phyloP scores from a whole-genome alignment of 306 rosid genomes.

The Ziziphus jujuba region DNA sequence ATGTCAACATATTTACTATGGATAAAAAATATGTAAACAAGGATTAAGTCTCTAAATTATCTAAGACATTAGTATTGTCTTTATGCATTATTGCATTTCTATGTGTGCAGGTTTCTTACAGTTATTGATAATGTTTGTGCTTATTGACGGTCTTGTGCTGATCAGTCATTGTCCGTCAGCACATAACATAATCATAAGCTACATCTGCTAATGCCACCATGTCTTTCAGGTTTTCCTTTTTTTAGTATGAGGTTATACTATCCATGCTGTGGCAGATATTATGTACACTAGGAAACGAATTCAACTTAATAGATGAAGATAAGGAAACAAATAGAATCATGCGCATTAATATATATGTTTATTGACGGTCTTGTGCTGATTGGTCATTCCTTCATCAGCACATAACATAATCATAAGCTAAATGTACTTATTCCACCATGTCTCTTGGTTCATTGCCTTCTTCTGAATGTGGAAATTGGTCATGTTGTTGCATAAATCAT shows the following conservation, averaged over 20 bases:
- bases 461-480: conserved; percentile 7
- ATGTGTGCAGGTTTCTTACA: neutral
- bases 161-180: conserved; percentile 28
- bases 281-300: too few relatives aligned
- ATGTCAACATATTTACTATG: too few relatives aligned
- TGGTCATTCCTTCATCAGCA: conserved; percentile 33
- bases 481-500: conserved; percentile 34
- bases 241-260: conserved; percentile 5
- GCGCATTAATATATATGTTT: conserved; percentile 34
- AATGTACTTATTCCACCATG: conserved; percentile 36
- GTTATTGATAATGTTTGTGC: conserved; percentile 23
- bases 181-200: conserved; percentile 67
- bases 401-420: conserved; percentile 72
- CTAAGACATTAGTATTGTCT: too few relatives aligned
- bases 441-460: conserved; percentile 10
- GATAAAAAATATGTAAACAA: too few relatives aligned
- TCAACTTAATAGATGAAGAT: neutral
- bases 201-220: conserved; percentile 32
- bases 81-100: neutral
- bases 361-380: conserved; percentile 67
- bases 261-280: conserved; percentile 30
- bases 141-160: conserved; percentile 67
- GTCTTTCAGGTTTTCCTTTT: conserved; percentile 17
- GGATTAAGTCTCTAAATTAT: too few relatives aligned
- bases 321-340: neutral